Base-by-base conservation (phyloP, 176 grass and related monocot genomes). In the Oryza meyeriana region DNA sequence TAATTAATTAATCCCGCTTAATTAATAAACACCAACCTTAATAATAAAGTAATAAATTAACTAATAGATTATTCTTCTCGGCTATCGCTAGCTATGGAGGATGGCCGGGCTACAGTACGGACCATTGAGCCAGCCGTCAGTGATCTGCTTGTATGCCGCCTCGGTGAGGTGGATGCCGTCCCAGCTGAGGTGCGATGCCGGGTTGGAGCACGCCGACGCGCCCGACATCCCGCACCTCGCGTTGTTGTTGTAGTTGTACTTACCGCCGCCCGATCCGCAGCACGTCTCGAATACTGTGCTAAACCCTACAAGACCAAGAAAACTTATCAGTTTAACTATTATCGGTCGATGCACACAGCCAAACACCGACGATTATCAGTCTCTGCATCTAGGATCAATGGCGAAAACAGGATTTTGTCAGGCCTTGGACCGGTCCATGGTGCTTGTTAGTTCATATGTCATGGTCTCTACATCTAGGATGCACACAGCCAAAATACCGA, bases 111-210 rank as follows among this genome's bases (percentile, higher is more conserved):
- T 36, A 85, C 88, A 87, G 88, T 77, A 90, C 0, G 85, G 69
- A 1, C 91, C 88, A 30, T 77, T 87, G 79, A 94, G 91, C 91
- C 91, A 90, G 0, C 91, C 91, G 79, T 85, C 48, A 69, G 91
- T 87, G 85, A 94, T 73, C 74, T 82, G 77, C 41, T 87, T 85
- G 82, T 90, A 87, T 0, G 91, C 91, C 0, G 85, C 88, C 91
- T 94, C 91, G 28, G 91, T 94, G 74, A 94, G 82, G 88, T 90
- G 91, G 80, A 94, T 94, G 82, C 88, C 91, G 75, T 94, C 91
- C 91, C 91, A 94, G 91, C 88, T 94, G 57, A 94, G 78, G 52
- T 90, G 80, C n/a, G 78, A 10, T 28, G 91, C 70, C 47, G 88
- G 88, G 69, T 79, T 81, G 78, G 85, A 13, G 88, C 91, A 94